A percentile compares a stretch with the other conserved stretches of the same genome.
Conservation (phyloP, 768 basidiomycete genomes). For the Lactarius sp. region DNA sequence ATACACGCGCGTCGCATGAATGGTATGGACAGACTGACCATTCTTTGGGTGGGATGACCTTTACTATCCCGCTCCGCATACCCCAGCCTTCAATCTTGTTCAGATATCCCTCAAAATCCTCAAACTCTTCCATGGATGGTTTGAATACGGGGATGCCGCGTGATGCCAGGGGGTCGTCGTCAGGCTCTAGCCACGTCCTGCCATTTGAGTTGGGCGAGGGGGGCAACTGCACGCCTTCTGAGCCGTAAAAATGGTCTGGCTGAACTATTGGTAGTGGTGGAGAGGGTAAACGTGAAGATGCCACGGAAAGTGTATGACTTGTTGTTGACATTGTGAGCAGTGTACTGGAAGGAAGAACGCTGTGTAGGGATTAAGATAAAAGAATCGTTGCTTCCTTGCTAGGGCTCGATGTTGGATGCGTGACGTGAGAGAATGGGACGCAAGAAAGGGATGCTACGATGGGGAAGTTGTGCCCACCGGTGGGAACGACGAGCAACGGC, state of each 20-base stretch:
- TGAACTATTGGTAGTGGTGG: slow-evolving; percentile 46
- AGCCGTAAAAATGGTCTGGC: slow-evolving; percentile 81
- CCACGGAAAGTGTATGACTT: slow-evolving; percentile 33
- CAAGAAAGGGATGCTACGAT: background rate
- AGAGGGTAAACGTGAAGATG: slow-evolving; percentile 47
- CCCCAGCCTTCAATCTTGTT: slow-evolving; percentile 88
- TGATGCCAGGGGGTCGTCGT: slow-evolving; percentile 72
- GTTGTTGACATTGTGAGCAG: slow-evolving; percentile 17
- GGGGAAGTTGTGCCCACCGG: background rate
- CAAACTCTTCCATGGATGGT: slow-evolving; percentile 87
- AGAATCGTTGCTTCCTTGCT: background rate
- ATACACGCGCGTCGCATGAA: slow-evolving; percentile 25
- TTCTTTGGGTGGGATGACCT: slow-evolving; percentile 92
- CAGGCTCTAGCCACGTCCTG: slow-evolving; percentile 66
- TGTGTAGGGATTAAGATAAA: background rate
- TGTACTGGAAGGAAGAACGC: background rate
- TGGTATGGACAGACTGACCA: slow-evolving; percentile 52
- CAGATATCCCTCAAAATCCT: slow-evolving; percentile 90
- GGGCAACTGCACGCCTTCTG: slow-evolving; percentile 41
- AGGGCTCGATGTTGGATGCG: background rate
- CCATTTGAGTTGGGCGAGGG: slow-evolving; percentile 62
- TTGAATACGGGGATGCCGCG: slow-evolving; percentile 96
- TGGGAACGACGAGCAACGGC: slow-evolving; percentile 6
- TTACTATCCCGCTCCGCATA: slow-evolving; percentile 84
- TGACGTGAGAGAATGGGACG: background rate